Conservation (phyloP, 345 rosid species). For the Orychophragmus violaceus region DNA sequence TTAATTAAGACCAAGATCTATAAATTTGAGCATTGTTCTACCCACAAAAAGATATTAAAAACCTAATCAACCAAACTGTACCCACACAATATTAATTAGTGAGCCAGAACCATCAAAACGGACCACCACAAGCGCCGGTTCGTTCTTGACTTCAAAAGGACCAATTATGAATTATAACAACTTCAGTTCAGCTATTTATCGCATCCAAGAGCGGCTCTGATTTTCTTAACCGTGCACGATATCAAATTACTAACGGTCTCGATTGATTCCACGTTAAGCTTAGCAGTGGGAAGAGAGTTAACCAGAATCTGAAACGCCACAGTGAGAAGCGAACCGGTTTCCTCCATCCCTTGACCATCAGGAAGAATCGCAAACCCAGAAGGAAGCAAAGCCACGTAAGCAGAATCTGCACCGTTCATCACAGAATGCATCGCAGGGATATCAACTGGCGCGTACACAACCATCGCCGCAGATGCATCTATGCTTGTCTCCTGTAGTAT, state of each 20-base stretch:
- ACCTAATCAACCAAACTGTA: slow-evolving; percentile 5
- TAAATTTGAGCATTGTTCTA: background rate
- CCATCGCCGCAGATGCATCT: slow-evolving; percentile 81
- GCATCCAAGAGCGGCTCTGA: slow-evolving; percentile 75
- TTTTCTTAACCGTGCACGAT: slow-evolving; percentile 91
- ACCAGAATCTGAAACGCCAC: slow-evolving; percentile 93
- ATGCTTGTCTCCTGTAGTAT: slow-evolving; percentile 90
- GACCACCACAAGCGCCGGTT: background rate
- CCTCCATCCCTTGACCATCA: slow-evolving; percentile 32
- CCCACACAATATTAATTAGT: background rate
- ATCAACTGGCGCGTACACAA: slow-evolving; percentile 98
- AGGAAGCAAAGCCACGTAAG: slow-evolving; percentile 88
- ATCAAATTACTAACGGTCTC: slow-evolving; percentile 91
- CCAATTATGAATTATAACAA: background rate
- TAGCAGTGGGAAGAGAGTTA: slow-evolving; percentile 81
- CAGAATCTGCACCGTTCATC: slow-evolving; percentile 94
- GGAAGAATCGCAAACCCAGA: slow-evolving; percentile 88
- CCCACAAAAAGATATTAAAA: too few relatives aligned
- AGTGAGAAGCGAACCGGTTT: slow-evolving; percentile 79
- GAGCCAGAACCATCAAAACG: slow-evolving; percentile 17
- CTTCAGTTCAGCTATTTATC: slow-evolving; percentile 29
- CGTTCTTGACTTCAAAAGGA: slow-evolving; percentile 17
- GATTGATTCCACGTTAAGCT: slow-evolving; percentile 88
- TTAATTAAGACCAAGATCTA: background rate
- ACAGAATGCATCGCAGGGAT: slow-evolving; percentile 92